Evolutionary conservation across 2,329 filamentous ascomycete genomes (phyloP).

Genomic region (Epichloe sylvatica): DNA sequence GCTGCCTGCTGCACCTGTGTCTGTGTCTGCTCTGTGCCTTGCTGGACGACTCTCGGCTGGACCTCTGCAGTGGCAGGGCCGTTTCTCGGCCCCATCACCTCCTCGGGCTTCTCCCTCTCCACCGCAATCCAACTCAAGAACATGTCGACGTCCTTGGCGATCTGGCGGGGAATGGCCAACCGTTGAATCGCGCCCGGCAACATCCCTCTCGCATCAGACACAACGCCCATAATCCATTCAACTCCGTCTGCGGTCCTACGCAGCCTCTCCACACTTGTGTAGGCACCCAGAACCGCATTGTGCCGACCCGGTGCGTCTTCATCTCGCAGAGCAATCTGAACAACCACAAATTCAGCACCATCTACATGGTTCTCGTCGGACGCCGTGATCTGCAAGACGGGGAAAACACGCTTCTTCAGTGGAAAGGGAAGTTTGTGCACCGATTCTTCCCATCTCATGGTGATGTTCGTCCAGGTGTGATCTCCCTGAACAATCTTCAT

Average conservation of each 20-base stretch:
- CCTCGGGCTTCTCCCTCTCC: constrained; percentile 23
- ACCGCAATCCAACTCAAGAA: constrained; percentile 49
- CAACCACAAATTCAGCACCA: constrained; percentile 36
- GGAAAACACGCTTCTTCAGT: constrained; percentile 52
- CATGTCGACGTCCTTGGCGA: constrained; percentile 58
- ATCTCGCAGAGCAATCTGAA: constrained; percentile 36
- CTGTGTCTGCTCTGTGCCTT: neutral
- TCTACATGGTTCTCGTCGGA: constrained; percentile 19
- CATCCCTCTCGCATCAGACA: constrained; percentile 53
- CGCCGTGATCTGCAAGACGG: constrained; percentile 48
- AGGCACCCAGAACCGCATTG: constrained; percentile 40
- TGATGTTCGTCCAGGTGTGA: constrained; percentile 32
- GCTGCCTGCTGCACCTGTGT: neutral
- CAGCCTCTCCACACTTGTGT: constrained; percentile 52
- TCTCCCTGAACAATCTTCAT: constrained; percentile 25
- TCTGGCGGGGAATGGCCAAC: constrained; percentile 43
- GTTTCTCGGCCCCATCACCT: neutral
- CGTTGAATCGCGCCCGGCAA: constrained; percentile 55
- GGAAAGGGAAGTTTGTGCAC: constrained; percentile 46
- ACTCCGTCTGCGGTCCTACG: constrained; percentile 31
- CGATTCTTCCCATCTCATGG: constrained; percentile 46
- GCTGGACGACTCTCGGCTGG: neutral
- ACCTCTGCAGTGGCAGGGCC: neutral
- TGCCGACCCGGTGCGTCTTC: constrained; percentile 28
- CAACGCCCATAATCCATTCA: constrained; percentile 69